Evolutionary conservation across 306 rosid species (phyloP).

Genomic region (Cucurbita moschata): DNA sequence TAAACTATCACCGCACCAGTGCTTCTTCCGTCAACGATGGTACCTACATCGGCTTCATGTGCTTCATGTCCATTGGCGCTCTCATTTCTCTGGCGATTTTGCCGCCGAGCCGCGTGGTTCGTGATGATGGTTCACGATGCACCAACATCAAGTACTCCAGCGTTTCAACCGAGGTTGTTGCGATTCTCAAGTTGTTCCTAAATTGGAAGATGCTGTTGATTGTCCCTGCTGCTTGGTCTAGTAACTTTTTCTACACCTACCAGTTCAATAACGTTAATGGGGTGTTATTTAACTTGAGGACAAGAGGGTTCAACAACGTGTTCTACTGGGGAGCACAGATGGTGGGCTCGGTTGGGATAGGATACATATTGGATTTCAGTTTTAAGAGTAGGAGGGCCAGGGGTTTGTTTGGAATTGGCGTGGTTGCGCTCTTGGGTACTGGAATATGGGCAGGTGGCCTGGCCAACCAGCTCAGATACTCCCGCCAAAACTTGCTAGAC

Average conservation of each 20-base stretch:
- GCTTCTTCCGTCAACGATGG: slow-evolving; percentile 70
- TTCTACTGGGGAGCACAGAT: slow-evolving; percentile 94
- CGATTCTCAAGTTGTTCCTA: slow-evolving; percentile 36
- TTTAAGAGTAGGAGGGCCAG: slow-evolving; percentile 60
- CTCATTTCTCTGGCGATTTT: slow-evolving; percentile 38
- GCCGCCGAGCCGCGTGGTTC: slow-evolving; percentile 52
- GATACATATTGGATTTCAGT: slow-evolving; percentile 69
- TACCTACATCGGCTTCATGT: slow-evolving; percentile 79
- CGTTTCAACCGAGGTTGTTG: slow-evolving; percentile 27
- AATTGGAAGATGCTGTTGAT: slow-evolving; percentile 83
- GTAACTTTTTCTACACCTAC: slow-evolving; percentile 74
- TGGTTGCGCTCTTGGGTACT: slow-evolving; percentile 41
- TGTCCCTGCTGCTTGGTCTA: slow-evolving; percentile 71
- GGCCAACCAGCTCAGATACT: slow-evolving; percentile 49
- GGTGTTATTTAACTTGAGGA: slow-evolving; percentile 50
- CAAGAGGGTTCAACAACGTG: slow-evolving; percentile 82
- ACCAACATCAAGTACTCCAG: slow-evolving; percentile 46
- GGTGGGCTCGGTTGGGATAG: slow-evolving; percentile 72
- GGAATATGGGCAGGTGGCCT: slow-evolving; percentile 78
- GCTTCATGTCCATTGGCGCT: slow-evolving; percentile 51
- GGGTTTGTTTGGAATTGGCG: slow-evolving; percentile 46
- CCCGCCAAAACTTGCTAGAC: not conserved
- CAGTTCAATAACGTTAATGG: slow-evolving; percentile 74
- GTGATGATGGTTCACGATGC: slow-evolving; percentile 61
- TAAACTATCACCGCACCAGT: slow-evolving; percentile 35